Conservation (phyloP, 2,329 filamentous ascomycete genomes). For the Coccinonectria pachysandricola region DNA sequence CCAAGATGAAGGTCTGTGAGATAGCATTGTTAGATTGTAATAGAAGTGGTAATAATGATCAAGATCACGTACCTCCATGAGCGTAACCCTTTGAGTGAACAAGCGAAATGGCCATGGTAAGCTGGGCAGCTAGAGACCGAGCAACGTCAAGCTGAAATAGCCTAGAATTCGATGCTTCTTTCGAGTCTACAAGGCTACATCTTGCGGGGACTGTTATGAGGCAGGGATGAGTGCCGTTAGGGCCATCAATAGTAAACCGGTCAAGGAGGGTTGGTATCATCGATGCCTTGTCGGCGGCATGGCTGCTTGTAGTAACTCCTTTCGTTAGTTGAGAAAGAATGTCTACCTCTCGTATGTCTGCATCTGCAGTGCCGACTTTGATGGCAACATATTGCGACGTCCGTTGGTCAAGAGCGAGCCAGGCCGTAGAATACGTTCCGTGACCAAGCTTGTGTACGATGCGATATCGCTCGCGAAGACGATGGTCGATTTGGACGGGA, state of each 20-base stretch:
- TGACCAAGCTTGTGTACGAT: slow-evolving; percentile 22
- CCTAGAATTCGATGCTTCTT: slow-evolving; percentile 6
- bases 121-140: slow-evolving; percentile 19
- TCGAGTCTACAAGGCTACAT: slow-evolving; percentile 16
- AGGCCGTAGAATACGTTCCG: slow-evolving; percentile 23
- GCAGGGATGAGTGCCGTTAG: slow-evolving; percentile 21
- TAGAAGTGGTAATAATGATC: no score
- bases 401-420: slow-evolving; percentile 21
- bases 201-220: slow-evolving; percentile 17
- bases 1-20: slow-evolving; percentile 23
- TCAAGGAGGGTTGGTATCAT: slow-evolving; percentile 17
- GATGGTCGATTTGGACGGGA: slow-evolving; percentile 27
- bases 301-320: no score
- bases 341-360: slow-evolving; percentile 11
- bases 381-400: slow-evolving; percentile 20
- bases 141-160: slow-evolving; percentile 19
- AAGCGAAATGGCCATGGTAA: slow-evolving; percentile 20
- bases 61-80: slow-evolving; percentile 25
- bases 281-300: no score
- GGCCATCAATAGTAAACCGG: slow-evolving; percentile 15
- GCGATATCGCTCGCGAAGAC: slow-evolving; percentile 19
- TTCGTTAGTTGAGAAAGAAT: no score
- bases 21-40: no score
- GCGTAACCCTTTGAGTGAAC: slow-evolving; percentile 20
- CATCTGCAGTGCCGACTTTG: slow-evolving; percentile 23